Base-by-base conservation (phyloP, 495 filamentous ascomycete genomes). In the Acidiella bohemica region DNA sequence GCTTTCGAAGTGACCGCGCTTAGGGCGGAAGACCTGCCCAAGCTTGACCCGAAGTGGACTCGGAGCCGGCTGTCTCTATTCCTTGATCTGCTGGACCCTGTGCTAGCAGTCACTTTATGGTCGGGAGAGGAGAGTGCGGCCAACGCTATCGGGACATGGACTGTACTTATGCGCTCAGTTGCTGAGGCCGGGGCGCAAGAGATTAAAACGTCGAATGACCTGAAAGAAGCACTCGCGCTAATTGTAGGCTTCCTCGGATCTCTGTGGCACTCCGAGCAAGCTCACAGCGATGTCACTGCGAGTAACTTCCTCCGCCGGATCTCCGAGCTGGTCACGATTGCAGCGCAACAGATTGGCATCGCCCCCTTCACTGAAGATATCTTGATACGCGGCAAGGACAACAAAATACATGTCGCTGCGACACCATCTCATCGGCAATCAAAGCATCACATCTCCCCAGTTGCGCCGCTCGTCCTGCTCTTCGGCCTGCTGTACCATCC, bases 31-130 rank as follows among this genome's bases (percentile, higher is more conserved):
- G 84, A 94, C 46, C 63, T 97, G 12, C 83, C 84, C 12, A 57
- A 73, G 2, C 58, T 94, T 10, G 84, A 95, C 55, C 66, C 81
- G 7, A 82, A 78, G 64, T 97, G 90, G 90, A 62, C 92, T n/a
- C 75, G 88, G 43, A 75, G 70, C 37, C 80, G 78, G 47, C 62
- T 77, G 5, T 47, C 55, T 0, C 62, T 57, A 18, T 66, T 95
- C 2, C 62, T 93, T 32, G 59, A 57, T 5, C 63, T 80, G 2
- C 66, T 93, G 16, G 75, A 80, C 36, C 67, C 67, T 2, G 63
- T 85, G 5, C 57, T 93, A 4, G 63, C 66, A 23, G 60, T 61
- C 21, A 68, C 71, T 0, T 18, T 36, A 18, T 28, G 26, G 28
- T 19, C 11, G 12, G 3, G 26, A 5, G 34, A 11, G 10, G 13